Evolutionary conservation across 768 basidiomycete species (phyloP).

Genomic region (Hydnum rufescens): DNA sequence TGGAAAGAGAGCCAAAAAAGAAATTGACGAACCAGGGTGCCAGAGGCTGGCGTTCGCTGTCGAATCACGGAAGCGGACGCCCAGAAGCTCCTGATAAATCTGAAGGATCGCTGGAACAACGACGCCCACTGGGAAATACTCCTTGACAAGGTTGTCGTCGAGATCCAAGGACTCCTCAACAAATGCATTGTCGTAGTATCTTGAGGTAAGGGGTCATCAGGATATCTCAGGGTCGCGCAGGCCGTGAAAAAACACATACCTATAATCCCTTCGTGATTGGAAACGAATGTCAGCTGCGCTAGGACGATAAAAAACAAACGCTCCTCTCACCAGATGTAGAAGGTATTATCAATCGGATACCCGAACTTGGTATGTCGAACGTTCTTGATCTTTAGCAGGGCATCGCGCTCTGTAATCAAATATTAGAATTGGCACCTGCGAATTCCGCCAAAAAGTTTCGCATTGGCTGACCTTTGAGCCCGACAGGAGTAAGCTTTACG

Average conservation of each 20-base stretch:
- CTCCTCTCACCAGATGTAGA: conserved; percentile 53
- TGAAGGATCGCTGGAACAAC: conserved; percentile 67
- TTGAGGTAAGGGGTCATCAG: background rate
- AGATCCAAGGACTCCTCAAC: conserved; percentile 46
- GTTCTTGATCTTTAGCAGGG: conserved; percentile 52
- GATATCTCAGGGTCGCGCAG: too few species aligned
- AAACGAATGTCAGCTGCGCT: background rate
- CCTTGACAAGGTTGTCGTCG: conserved; percentile 64
- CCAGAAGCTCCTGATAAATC: conserved; percentile 68
- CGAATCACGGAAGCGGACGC: conserved; percentile 40
- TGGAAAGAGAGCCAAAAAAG: background rate
- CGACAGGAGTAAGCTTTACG: conserved; percentile 52
- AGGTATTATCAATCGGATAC: conserved; percentile 41
- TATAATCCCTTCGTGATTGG: background rate
- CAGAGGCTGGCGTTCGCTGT: conserved; percentile 38
- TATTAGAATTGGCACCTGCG: too few species aligned
- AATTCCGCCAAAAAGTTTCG: too few species aligned
- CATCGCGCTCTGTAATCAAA: conserved; percentile 25
- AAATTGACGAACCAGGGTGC: conserved; percentile 46
- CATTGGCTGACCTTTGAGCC: conserved; percentile 27
- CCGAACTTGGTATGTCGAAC: conserved; percentile 39
- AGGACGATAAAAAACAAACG: background rate
- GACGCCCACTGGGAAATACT: conserved; percentile 72
- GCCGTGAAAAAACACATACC: background rate
- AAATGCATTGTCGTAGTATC: conserved; percentile 36